Evolutionary conservation across 441 rosid genomes (phyloP), one percentile per base, ranked within the genome.

Genomic region (Macaranga tanarius): DNA sequence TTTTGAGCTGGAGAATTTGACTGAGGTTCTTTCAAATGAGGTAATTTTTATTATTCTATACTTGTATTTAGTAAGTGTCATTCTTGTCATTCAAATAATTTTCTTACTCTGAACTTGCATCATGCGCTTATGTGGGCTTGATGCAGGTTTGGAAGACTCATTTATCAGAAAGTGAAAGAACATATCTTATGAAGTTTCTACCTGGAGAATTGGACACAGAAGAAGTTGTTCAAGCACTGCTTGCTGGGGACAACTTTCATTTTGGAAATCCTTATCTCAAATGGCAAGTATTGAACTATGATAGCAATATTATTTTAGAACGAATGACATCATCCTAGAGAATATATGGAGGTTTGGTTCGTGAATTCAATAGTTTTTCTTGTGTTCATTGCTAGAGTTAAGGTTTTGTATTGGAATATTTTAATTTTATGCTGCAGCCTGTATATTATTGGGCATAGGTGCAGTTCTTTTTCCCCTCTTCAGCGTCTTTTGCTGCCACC

Each of bases 191-290:
- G 80, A 97, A 93, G 75, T 91, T 91, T 82, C 92, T 95, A 71
- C 99, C 99, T 20, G 69, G 72, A 57, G 97, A 85, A 73, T 65
- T 80, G 67, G 91, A 83, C 65, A 77, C 78, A 45, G 93, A 87
- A 74, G 84, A 90, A 75, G 82, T 83, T 72, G 86, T 90, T 73
- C 84, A 85, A 74, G 73, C 85, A 66, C 80, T 95, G 86, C 86
- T 91, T 80, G 82, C 81, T 23, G 97, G 95, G 76, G 91, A 91
- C 26, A 89, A 86, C 86, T 86, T 93, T 62, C 90, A 89, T 75
- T 93, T 95, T 76, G 98, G 97, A 77, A 95, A 86, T 84, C 97
- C 93, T 77, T 85, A 77, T 69, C 80, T 85, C 72, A 84, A 86
- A 80, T 95, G 99, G 99, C 79, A 75, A 86, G 97, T 83, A 66